A percentile compares a stretch with the other conserved stretches of the same genome.
Conservation (phyloP, 306 rosid species). For the Boehmeria nivea region DNA sequence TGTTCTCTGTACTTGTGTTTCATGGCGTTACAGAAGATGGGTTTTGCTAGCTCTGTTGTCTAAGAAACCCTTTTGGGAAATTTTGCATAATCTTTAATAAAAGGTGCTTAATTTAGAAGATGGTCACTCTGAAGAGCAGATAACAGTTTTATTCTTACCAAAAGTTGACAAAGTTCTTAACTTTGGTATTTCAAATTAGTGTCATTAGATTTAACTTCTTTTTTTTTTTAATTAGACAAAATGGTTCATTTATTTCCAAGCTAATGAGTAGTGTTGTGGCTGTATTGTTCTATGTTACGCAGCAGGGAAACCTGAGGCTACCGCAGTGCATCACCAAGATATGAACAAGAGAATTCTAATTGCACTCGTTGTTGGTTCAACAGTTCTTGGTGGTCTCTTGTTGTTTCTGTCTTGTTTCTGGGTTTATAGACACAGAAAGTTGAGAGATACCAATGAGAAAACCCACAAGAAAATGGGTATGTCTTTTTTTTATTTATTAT, state of each 20-base stretch:
- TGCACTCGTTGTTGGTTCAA: conserved; percentile 60
- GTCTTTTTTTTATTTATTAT: not conserved
- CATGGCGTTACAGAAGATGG: too few relatives aligned
- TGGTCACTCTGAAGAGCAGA: too few relatives aligned
- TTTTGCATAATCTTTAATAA: too few relatives aligned
- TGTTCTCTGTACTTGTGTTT: too few relatives aligned
- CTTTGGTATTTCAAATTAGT: too few relatives aligned
- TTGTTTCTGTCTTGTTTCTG: conserved; percentile 46
- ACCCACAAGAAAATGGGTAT: conserved; percentile 48
- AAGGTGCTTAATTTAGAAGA: too few relatives aligned
- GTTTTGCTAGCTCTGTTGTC: too few relatives aligned
- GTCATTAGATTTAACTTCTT: not conserved
- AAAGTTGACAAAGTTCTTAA: too few relatives aligned
- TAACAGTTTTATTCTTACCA: too few relatives aligned
- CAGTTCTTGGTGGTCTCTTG: conserved; percentile 60
- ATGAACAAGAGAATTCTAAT: conserved; percentile 63
- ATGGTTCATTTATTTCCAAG: too few relatives aligned
- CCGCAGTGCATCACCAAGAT: conserved; percentile 55
- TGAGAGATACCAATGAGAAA: conserved; percentile 27
- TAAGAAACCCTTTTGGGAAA: too few relatives aligned
- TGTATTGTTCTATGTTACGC: conserved; percentile 6
- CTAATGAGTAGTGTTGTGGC: not conserved
- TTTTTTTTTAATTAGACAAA: too few relatives aligned
- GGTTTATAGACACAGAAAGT: conserved; percentile 38
- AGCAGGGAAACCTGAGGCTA: conserved; percentile 48